These are phyloP conservation scores for Tetrahymena elliotti DNA, from an alignment of 73 alveolate genomes.

Conservation along the genomic window DNA sequence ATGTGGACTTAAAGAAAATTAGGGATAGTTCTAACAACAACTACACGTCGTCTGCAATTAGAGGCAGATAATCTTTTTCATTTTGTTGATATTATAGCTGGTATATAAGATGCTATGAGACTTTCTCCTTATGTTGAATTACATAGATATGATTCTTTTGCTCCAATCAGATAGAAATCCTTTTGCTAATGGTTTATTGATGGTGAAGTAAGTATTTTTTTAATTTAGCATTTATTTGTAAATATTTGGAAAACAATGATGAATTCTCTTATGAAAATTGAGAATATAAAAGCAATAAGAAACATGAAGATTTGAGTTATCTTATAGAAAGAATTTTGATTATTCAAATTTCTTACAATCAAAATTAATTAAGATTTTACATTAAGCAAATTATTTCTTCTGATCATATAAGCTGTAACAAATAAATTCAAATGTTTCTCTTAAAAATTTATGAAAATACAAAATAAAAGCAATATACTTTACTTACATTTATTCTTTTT, in stretches of 20 bases:
- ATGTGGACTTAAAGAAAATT: slow-evolving; percentile 23
- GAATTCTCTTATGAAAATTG: too few relatives aligned
- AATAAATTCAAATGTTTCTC: not conserved
- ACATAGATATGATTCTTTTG: slow-evolving; percentile 37
- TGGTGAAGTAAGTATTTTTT: slow-evolving; percentile 17
- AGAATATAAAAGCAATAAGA: too few relatives aligned
- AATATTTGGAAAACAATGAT: not conserved
- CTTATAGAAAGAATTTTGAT: too few relatives aligned
- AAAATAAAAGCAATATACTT: not conserved
- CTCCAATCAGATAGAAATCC: slow-evolving; percentile 31
- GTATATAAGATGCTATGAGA: slow-evolving; percentile 5
- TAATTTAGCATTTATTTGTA: not conserved
- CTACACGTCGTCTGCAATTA: slow-evolving; percentile 9
- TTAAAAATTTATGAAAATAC: not conserved
- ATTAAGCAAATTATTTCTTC: too few relatives aligned
- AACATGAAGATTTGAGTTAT: too few relatives aligned
- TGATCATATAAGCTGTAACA: too few relatives aligned
- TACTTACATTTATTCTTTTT: not conserved
- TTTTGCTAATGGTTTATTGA: slow-evolving; percentile 46
- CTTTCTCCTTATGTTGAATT: slow-evolving; percentile 15
- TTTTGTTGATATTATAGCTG: slow-evolving; percentile 16
- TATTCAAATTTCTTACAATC: too few relatives aligned
- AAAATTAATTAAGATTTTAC: too few relatives aligned
- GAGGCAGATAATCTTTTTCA: not conserved
- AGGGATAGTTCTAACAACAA: slow-evolving; percentile 17